Conservation (phyloP, 2,329 filamentous ascomycete species). For the Stemphylium vesicarium region DNA sequence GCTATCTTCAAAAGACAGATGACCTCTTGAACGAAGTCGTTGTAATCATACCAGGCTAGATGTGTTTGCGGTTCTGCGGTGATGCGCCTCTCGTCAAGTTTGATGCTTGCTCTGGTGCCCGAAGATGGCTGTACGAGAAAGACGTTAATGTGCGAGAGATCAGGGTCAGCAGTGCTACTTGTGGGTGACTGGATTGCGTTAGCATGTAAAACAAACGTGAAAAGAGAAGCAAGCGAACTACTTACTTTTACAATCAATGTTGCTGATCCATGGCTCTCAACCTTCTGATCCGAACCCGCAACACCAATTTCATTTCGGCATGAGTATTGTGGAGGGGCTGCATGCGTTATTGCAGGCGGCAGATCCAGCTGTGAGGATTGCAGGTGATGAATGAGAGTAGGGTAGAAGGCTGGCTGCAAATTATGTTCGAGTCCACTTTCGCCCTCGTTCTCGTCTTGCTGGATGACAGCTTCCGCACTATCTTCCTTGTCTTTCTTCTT, state of each 20-base stretch:
- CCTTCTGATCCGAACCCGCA: neutral
- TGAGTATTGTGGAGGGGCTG: neutral
- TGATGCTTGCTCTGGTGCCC: slow-evolving; percentile 63
- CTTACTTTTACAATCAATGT: neutral
- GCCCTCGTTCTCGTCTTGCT: slow-evolving; percentile 9
- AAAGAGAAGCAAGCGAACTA: neutral
- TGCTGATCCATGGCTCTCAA: neutral
- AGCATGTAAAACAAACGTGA: neutral
- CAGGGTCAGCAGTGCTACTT: slow-evolving; percentile 8
- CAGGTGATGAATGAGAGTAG: slow-evolving; percentile 6
- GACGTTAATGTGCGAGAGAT: slow-evolving; percentile 59
- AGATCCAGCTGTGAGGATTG: slow-evolving; percentile 2
- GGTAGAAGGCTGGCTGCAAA: slow-evolving; percentile 16
- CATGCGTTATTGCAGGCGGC: neutral
- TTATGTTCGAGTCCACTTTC: slow-evolving; percentile 18
- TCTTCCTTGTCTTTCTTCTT: slow-evolving; percentile 42
- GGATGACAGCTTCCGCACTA: slow-evolving; percentile 23
- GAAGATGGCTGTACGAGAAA: slow-evolving; percentile 61
- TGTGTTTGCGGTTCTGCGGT: slow-evolving; percentile 15
- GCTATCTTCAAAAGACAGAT: slow-evolving; percentile 19
- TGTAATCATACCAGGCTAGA: slow-evolving; percentile 28
- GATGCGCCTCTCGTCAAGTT: slow-evolving; percentile 34
- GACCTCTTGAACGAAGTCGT: slow-evolving; percentile 26
- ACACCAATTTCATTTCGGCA: neutral
- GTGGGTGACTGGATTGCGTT: slow-evolving; percentile 13